Percentiles rank a stretch among this genome's conserved stretches.
phyloP scores from a whole-genome alignment of 768 basidiomycete genomes.

The Mrakia blollopis region DNA sequence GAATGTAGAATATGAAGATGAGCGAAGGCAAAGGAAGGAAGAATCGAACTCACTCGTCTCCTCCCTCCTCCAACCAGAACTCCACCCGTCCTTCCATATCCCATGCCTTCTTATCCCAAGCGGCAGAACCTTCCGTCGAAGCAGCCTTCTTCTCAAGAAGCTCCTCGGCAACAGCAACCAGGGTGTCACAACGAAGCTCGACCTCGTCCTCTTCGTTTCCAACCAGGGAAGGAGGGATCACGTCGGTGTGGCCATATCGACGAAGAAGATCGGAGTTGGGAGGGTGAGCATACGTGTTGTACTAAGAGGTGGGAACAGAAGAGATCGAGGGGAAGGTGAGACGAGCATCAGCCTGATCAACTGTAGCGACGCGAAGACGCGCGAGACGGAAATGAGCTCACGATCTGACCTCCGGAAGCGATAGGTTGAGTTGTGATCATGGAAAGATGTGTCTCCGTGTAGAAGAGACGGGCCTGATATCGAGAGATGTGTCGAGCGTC shows the following conservation, averaged over 20 bases:
- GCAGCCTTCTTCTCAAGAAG: constrained; percentile 30
- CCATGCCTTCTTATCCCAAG: constrained; percentile 24
- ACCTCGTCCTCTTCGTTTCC: constrained; percentile 44
- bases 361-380: neutral
- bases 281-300: constrained; percentile 91
- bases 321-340: neutral
- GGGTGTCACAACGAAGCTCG: constrained; percentile 49
- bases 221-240: constrained; percentile 49
- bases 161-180: constrained; percentile 48
- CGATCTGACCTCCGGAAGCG: constrained; percentile 77
- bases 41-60: constrained; percentile 64
- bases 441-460: constrained; percentile 63
- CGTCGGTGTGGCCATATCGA: constrained; percentile 87
- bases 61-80: constrained; percentile 87
- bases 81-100: constrained; percentile 62
- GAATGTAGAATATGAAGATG: neutral
- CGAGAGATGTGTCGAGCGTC: constrained; percentile 12
- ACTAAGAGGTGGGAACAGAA: constrained; percentile 49
- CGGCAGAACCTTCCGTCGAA: constrained; percentile 37
- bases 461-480: constrained; percentile 72
- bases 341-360: too few species aligned
- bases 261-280: constrained; percentile 92
- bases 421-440: constrained; percentile 80
- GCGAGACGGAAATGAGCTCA: constrained; percentile 45
- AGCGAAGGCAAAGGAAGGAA: neutral